phyloP scores from a whole-genome alignment of 1,284 basidiomycete genomes.

The Mrakiaceae sp. region DNA sequence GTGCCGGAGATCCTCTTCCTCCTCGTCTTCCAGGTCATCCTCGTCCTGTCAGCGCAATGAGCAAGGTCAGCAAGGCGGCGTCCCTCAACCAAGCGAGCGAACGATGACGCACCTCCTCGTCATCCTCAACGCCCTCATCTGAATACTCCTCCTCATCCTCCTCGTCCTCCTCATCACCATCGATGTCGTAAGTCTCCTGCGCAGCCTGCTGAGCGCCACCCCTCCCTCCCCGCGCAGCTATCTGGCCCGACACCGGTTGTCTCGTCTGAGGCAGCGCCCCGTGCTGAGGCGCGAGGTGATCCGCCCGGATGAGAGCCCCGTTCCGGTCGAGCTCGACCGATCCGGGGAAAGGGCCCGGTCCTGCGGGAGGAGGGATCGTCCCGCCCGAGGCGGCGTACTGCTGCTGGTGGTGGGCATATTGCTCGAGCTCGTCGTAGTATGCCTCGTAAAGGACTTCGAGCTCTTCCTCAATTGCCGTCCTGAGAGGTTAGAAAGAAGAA shows the following conservation, averaged over 20 bases:
- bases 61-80: background rate
- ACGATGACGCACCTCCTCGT: slow-evolving; percentile 18
- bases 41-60: slow-evolving; percentile 23
- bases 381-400: slow-evolving; percentile 77
- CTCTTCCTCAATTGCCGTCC: slow-evolving; percentile 95
- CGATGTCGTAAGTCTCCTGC: slow-evolving; percentile 33
- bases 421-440: slow-evolving; percentile 98
- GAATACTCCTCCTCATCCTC: slow-evolving; percentile 33
- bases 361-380: slow-evolving; percentile 76
- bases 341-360: slow-evolving; percentile 95
- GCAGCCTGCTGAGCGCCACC: slow-evolving; percentile 35
- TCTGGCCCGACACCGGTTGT: too few relatives aligned
- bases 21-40: slow-evolving; percentile 25
- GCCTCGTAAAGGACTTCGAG: slow-evolving; percentile 98
- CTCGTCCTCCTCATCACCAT: slow-evolving; percentile 43
- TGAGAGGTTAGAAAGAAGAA: slow-evolving; percentile 33
- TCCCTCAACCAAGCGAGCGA: background rate
- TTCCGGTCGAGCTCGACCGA: slow-evolving; percentile 90
- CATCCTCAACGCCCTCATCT: slow-evolving; percentile 19
- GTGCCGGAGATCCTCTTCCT: slow-evolving; percentile 30
- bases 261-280: slow-evolving; percentile 10
- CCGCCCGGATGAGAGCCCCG: slow-evolving; percentile 62
- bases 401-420: slow-evolving; percentile 95
- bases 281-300: slow-evolving; percentile 38
- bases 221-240: too few relatives aligned